Evolutionary conservation across 768 basidiomycete species (phyloP).

Genomic region (Podaxis rugospora): DNA sequence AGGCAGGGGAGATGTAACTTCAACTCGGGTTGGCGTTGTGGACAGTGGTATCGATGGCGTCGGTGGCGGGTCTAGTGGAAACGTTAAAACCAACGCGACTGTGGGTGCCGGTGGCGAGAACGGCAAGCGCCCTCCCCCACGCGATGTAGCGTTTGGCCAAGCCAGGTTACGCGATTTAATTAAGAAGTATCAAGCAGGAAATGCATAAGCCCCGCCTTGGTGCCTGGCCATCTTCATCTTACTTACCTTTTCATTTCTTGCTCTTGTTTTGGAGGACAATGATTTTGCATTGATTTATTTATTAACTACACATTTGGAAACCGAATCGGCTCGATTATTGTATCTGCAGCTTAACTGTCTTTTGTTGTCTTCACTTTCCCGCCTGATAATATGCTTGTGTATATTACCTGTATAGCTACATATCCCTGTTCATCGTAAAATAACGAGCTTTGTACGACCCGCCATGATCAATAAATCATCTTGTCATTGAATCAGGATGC

Average conservation of each 20-base stretch:
- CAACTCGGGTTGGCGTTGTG: not conserved
- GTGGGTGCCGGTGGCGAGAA: not conserved
- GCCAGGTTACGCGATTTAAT: conserved; percentile 74
- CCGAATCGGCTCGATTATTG: too few species aligned
- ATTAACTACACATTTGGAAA: not conserved
- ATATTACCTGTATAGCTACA: too few species aligned
- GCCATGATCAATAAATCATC: too few species aligned
- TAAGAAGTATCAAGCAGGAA: conserved; percentile 68
- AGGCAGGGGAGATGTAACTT: not conserved
- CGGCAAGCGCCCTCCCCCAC: conserved; percentile 14
- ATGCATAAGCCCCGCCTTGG: conserved; percentile 13
- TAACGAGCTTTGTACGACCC: too few species aligned
- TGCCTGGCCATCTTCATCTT: not conserved
- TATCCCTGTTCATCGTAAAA: too few species aligned
- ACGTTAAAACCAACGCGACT: not conserved
- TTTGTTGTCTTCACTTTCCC: too few species aligned
- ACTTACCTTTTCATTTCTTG: not conserved
- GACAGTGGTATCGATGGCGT: not conserved
- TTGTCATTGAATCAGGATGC: too few species aligned
- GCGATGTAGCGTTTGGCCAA: conserved; percentile 71
- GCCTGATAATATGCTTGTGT: too few species aligned
- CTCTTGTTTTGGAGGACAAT: not conserved
- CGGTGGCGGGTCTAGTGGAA: not conserved
- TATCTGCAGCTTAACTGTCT: too few species aligned
- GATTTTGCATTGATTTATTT: not conserved